Evolutionary conservation across 306 rosid species (phyloP).

Genomic region (Pterocarpus santalinus): DNA sequence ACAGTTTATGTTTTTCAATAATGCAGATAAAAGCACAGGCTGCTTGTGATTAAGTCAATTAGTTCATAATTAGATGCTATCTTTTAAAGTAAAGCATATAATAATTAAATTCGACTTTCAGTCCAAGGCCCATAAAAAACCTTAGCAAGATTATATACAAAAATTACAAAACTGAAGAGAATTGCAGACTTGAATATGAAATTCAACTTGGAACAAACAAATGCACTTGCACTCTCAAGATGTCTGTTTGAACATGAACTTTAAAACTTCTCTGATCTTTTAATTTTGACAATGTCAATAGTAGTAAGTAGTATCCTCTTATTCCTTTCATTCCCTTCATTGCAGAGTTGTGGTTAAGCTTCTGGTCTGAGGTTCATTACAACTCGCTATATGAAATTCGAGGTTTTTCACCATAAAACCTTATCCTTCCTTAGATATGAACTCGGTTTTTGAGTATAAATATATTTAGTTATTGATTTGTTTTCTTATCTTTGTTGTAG

Average conservation of each 20-base stretch:
- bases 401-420: constrained; percentile 53
- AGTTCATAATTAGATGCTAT: not conserved
- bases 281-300: not conserved
- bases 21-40: not conserved
- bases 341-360: constrained; percentile 91
- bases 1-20: not conserved
- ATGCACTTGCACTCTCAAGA: not conserved
- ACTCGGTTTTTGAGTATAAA: not conserved
- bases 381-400: constrained; percentile 68
- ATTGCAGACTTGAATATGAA: constrained; percentile 5
- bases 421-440: not conserved
- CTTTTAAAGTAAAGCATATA: too few species aligned
- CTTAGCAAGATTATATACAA: not conserved
- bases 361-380: constrained; percentile 91
- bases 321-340: constrained; percentile 17
- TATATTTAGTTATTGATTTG: not conserved
- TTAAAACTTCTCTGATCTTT: not conserved
- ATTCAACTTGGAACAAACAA: not conserved
- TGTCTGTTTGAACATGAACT: not conserved
- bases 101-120: not conserved
- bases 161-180: not conserved
- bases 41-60: not conserved
- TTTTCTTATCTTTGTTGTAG: constrained; percentile 54
- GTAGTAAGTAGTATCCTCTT: not conserved
- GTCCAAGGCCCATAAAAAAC: not conserved